Base-by-base conservation (phyloP, 352 stramenopile species). In the Phytophthora pisi region DNA sequence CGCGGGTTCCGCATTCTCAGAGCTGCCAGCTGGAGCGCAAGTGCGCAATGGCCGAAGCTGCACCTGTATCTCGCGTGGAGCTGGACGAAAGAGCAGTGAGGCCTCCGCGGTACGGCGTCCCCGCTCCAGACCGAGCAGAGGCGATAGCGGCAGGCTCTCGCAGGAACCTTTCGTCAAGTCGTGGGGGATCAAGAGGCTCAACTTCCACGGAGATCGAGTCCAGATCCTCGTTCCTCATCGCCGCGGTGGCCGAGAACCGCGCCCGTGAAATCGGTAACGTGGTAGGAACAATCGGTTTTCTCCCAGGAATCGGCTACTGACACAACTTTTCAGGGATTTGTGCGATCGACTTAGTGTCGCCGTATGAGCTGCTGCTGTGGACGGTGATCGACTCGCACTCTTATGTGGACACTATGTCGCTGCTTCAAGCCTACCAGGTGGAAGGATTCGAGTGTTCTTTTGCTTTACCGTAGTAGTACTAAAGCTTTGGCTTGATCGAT, bases 371-470 rank as follows among this genome's bases (percentile, higher is more conserved):
- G 15, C 58, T 94, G 7, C 64, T 94, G 8, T 94, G 86, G 86
- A 92, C 74, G 18, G 70, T 94, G 45, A 92, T 94, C 51, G 86
- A 94, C 58, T 91, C 86, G 2, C 81, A 90, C 51, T 84, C 78
- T 26, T 94, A 94, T 26, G 72, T 82, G 18, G 80, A 94, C 43
- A 90, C 82, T 2, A 59, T 93, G 10, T 83, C 82, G 11, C 68
- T 94, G 11, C 78, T 94, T 23, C 75, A 90, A 61, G 83, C 83
- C 1, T 94, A 91, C 47, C 70, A 92, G 66, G 86, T 91, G 51
- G 24, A 15, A 49, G 28, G 4, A 8, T 28, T 15, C 40, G 7
- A 13, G 3, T 28, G 43, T 16, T 10, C 34, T 43, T 55, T 9
- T 52, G 11, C 36, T 15, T 20, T 47, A 43, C 20, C 20, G 20